Percentiles rank a stretch among this genome's conserved stretches.
Conservation (phyloP, 1,139 yeast genomes). For the Pichia sp. region DNA sequence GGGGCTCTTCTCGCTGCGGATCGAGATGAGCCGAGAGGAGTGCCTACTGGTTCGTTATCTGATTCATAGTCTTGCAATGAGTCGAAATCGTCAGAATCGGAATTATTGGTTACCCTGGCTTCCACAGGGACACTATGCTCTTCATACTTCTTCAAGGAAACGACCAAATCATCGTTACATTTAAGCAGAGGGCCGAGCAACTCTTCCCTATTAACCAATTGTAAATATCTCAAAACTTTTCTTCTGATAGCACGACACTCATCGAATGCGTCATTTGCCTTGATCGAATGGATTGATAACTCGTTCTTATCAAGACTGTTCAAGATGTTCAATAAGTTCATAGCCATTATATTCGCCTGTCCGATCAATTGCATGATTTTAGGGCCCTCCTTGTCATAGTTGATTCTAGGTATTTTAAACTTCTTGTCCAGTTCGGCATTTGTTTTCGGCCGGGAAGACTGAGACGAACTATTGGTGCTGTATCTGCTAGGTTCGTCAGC, state of each 20-base stretch:
- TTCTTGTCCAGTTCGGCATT: slow-evolving; percentile 48
- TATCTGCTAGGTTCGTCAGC: not conserved
- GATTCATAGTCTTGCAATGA: slow-evolving; percentile 33
- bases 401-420: slow-evolving; percentile 63
- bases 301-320: slow-evolving; percentile 47
- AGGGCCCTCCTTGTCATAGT: slow-evolving; percentile 69
- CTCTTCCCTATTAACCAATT: slow-evolving; percentile 78
- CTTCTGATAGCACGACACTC: slow-evolving; percentile 75
- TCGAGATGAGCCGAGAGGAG: not conserved
- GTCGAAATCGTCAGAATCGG: slow-evolving; percentile 34
- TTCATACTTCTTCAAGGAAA: slow-evolving; percentile 67
- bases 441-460: slow-evolving; percentile 19
- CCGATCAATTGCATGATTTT: slow-evolving; percentile 66
- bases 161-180: slow-evolving; percentile 85
- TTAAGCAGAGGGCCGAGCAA: slow-evolving; percentile 78
- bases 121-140: slow-evolving; percentile 44
- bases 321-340: slow-evolving; percentile 64
- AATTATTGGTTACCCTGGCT: slow-evolving; percentile 16
- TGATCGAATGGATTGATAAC: slow-evolving; percentile 58
- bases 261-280: slow-evolving; percentile 59
- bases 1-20: slow-evolving; percentile 25
- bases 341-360: slow-evolving; percentile 70
- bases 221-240: slow-evolving; percentile 73
- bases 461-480: not conserved
- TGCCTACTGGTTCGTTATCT: slow-evolving; percentile 25